These are phyloP conservation scores for Erythrophleum fordii DNA, from an alignment of 306 rosid species.

Conservation along the genomic window DNA sequence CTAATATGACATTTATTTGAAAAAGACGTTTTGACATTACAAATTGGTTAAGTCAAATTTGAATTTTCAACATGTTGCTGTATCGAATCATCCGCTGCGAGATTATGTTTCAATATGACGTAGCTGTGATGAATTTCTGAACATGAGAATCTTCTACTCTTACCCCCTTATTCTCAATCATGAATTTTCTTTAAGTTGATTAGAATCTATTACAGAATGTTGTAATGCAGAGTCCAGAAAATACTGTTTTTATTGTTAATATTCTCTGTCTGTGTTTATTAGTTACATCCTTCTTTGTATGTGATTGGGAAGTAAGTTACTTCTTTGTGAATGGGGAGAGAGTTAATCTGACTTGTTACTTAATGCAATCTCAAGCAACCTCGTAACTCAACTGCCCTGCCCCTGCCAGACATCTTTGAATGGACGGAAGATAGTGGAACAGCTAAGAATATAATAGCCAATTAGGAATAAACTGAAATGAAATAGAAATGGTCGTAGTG, in stretches of 20 bases:
- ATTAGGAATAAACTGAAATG: not conserved
- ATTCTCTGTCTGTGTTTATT: not conserved
- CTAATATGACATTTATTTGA: not conserved
- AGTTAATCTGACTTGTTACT: not conserved
- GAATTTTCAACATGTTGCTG: not conserved
- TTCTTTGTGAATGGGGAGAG: not conserved
- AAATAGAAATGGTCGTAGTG: not conserved
- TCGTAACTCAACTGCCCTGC: not conserved
- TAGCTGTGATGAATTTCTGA: not conserved
- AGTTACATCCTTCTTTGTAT: not conserved
- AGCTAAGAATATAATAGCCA: not conserved
- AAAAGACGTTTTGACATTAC: not conserved
- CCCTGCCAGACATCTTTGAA: not conserved
- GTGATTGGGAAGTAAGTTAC: not conserved
- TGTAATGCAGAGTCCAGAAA: not conserved
- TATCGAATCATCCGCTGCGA: slow-evolving; percentile 10
- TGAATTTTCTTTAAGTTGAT: not conserved
- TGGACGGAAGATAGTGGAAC: not conserved
- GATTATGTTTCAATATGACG: not conserved
- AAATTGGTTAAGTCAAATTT: not conserved
- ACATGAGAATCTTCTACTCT: not conserved
- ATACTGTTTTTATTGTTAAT: not conserved
- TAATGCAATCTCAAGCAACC: not conserved
- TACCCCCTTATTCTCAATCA: not conserved
- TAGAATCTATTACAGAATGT: not conserved